phyloP scores from a whole-genome alignment of 176 grass and related monocot genomes.

The Neostapfia colusana region DNA sequence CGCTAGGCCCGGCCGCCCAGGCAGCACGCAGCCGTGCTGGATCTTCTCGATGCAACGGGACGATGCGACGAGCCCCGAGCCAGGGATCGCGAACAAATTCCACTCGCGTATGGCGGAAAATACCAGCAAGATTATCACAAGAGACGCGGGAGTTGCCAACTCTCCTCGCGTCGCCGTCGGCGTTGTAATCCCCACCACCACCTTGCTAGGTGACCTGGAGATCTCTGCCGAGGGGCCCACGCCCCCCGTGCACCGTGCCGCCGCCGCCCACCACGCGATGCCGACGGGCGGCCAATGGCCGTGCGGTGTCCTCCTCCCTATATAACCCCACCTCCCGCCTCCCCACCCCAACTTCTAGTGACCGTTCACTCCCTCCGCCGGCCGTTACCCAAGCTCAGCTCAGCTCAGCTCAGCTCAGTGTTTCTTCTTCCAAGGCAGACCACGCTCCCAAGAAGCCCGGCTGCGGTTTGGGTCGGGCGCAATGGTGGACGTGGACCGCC shows the following conservation, averaged over 20 bases:
- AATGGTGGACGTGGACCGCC: conserved; percentile 83
- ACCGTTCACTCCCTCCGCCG: background rate
- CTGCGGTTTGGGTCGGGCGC: background rate
- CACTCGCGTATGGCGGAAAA: background rate
- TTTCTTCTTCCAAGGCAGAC: background rate
- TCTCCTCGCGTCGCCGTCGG: background rate
- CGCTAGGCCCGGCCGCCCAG: too few species aligned
- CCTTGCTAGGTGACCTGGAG: background rate
- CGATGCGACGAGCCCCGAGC: too few species aligned
- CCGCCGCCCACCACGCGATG: background rate
- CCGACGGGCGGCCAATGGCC: conserved; percentile 19
- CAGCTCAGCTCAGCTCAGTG: background rate
- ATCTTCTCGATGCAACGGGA: background rate
- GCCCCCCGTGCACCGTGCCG: background rate
- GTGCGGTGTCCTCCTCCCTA: background rate
- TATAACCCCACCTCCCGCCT: conserved; percentile 8
- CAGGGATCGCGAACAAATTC: conserved; percentile 1
- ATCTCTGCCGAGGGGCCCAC: conserved; percentile 35
- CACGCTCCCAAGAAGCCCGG: background rate
- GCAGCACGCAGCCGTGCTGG: background rate
- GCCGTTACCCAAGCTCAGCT: background rate
- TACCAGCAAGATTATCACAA: background rate
- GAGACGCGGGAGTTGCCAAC: conserved; percentile 7
- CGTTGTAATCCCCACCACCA: conserved; percentile 2
- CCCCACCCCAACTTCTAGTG: background rate